Evolutionary conservation across 176 grass and related monocot species (phyloP), one percentile per base, ranked within the genome.

Genomic region (Olyra latifolia): DNA sequence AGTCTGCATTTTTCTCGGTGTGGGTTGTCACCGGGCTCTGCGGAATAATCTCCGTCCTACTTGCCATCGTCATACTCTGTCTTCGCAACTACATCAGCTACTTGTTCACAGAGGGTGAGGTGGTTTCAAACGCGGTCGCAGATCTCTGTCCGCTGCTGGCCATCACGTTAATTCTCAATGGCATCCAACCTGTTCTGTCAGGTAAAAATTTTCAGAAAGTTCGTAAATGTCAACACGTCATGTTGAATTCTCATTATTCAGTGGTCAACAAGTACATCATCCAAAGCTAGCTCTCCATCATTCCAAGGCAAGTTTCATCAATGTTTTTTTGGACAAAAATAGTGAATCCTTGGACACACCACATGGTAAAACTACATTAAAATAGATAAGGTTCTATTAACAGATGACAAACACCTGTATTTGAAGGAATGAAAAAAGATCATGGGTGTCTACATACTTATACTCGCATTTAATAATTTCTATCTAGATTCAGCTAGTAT

Each of bases 151-250:
- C 93, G 0, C 84, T 92, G 20, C 90, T 96, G 11, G 90, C 93
- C 53, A 23, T 27, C 70, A 86, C 87, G 8, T 30, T 96, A 10
- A 75, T 92, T 35, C 90, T 96, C 63, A 92, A 92, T 24, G 93
- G 90, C 61, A 90, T 96, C 75, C 93, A 96, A 27, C 93, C 93
- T 19, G 88, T 97, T 44, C 69, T 97, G 6, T 93, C 90, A 68
- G 93, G 93, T 91, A 75, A 52, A 25, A 24, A n/a, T n/a, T 44
- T 56, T 85, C 23, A 25, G 19, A 52, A 4, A 35, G 19, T 9
- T 12, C 38, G 14, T 30, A 15, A 41, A 61, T 19, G 29, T 22
- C 29, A 8, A 54, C 2, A 65, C 46, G 9, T 30, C 0, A 27
- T 48, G 8, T 16, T 10, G 27, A 29, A 44, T 58, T 70, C 8